Conservation (phyloP, 805 yeast species). For the Blastobotrys muscicola region DNA sequence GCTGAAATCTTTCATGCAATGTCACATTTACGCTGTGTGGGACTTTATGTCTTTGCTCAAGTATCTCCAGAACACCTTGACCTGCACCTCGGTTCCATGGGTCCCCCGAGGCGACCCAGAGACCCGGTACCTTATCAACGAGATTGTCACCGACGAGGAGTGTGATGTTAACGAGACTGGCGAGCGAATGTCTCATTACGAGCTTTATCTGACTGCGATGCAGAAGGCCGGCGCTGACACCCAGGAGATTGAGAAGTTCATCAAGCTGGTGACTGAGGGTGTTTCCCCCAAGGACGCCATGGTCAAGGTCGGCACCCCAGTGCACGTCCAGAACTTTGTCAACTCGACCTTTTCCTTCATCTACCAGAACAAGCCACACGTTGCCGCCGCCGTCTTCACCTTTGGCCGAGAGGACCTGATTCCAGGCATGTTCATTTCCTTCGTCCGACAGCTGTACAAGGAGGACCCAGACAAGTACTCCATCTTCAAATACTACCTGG, state of each 20-base stretch:
- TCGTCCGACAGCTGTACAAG: conserved; percentile 14
- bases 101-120: conserved; percentile 15
- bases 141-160: conserved; percentile 16
- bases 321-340: conserved; percentile 12
- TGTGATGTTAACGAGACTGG: conserved; percentile 14
- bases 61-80: conserved; percentile 12
- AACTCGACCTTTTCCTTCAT: conserved; percentile 12
- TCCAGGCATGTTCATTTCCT: conserved; percentile 17
- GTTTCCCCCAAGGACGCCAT: conserved; percentile 7
- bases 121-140: conserved; percentile 16
- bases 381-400: conserved; percentile 18
- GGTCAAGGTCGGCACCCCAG: conserved; percentile 6
- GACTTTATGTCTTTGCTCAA: conserved; percentile 16
- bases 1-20: conserved; percentile 11
- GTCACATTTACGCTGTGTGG: conserved; percentile 17
- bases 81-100: conserved; percentile 15
- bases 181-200: conserved; percentile 14
- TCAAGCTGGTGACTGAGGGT: conserved; percentile 6
- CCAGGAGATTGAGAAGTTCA: conserved; percentile 7
- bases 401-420: conserved; percentile 17
- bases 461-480: conserved; percentile 14
- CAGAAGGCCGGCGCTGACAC: conserved; percentile 14
- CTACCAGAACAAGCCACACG: conserved; percentile 11
- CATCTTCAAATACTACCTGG: conserved; percentile 17
- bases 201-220: conserved; percentile 14